phyloP scores from a whole-genome alignment of 345 rosid genomes.

The Brassica juncea region DNA sequence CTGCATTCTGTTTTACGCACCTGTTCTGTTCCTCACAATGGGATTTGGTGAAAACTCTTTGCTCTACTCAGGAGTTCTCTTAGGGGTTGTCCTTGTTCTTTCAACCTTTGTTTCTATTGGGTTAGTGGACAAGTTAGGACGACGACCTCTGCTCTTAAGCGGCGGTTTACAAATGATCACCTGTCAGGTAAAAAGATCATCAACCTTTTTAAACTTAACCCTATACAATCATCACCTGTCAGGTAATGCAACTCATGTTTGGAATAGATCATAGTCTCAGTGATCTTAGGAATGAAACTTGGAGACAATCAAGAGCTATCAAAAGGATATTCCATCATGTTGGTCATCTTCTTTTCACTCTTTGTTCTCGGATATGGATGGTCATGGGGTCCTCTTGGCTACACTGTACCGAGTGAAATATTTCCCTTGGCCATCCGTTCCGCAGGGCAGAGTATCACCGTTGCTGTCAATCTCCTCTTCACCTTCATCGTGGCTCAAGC shows the following conservation, averaged over 20 bases:
- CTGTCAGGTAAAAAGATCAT: slow-evolving; percentile 58
- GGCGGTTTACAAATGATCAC: slow-evolving; percentile 79
- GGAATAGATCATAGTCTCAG: slow-evolving; percentile 54
- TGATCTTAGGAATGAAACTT: slow-evolving; percentile 68
- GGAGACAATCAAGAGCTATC: slow-evolving; percentile 63
- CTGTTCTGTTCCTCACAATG: slow-evolving; percentile 72
- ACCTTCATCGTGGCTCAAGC: slow-evolving; percentile 63
- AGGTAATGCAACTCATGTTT: not conserved
- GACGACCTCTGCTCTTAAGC: slow-evolving; percentile 66
- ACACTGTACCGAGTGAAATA: slow-evolving; percentile 84
- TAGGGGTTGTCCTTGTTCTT: slow-evolving; percentile 72
- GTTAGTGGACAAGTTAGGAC: slow-evolving; percentile 67
- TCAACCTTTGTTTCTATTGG: slow-evolving; percentile 77
- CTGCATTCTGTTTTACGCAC: slow-evolving; percentile 81
- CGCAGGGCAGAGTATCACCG: slow-evolving; percentile 79
- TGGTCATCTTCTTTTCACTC: slow-evolving; percentile 63
- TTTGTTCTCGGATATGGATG: slow-evolving; percentile 80
- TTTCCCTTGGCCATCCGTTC: slow-evolving; percentile 77
- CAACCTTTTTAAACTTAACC: not conserved
- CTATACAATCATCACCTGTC: not conserved
- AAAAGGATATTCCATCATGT: slow-evolving; percentile 56
- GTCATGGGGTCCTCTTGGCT: slow-evolving; percentile 94
- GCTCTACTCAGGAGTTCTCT: slow-evolving; percentile 68
- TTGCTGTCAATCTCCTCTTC: slow-evolving; percentile 80
- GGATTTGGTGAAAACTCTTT: slow-evolving; percentile 74